phyloP scores from a whole-genome alignment of 2,329 filamentous ascomycete species.

The Ramularia endophylla region DNA sequence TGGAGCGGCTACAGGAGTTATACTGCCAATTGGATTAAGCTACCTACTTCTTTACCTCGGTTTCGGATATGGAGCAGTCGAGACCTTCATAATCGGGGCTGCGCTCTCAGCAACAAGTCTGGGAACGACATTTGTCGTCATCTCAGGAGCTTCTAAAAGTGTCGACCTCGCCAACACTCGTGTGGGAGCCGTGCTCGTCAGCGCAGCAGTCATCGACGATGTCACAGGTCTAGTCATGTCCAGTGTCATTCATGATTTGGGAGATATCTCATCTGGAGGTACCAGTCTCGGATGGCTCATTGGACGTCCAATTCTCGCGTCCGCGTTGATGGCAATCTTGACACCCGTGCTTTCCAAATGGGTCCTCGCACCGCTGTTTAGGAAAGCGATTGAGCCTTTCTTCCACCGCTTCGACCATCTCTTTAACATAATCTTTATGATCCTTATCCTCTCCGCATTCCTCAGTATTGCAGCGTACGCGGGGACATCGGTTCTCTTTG shows the following conservation, averaged over 20 bases:
- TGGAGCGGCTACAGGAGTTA: constrained; percentile 41
- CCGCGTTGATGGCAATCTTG: constrained; percentile 19
- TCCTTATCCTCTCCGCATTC: constrained; percentile 26
- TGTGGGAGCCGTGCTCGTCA: constrained; percentile 41
- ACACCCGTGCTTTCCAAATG: constrained; percentile 28
- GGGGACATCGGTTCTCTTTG: constrained; percentile 28
- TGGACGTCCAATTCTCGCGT: constrained; percentile 26
- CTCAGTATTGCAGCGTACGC: constrained; percentile 27
- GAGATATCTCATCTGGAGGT: constrained; percentile 14
- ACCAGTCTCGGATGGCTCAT: constrained; percentile 23
- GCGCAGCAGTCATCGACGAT: constrained; percentile 44
- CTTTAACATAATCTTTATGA: constrained; percentile 26
- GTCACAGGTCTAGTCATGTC: constrained; percentile 42
- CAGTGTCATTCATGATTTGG: constrained; percentile 26
- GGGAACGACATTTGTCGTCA: constrained; percentile 34
- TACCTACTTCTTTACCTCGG: constrained; percentile 41
- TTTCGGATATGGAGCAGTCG: constrained; percentile 35
- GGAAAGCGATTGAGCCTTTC: constrained; percentile 11
- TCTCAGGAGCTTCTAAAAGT: constrained; percentile 27
- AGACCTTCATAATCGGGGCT: constrained; percentile 27
- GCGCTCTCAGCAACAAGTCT: constrained; percentile 25
- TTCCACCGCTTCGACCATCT: constrained; percentile 24
- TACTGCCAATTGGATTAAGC: constrained; percentile 43
- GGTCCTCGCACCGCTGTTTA: constrained; percentile 32
- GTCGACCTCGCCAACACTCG: constrained; percentile 40